These are phyloP conservation scores for Umbilicaria muhlenbergii DNA, from an alignment of 495 filamentous ascomycete species.

Conservation along the genomic window DNA sequence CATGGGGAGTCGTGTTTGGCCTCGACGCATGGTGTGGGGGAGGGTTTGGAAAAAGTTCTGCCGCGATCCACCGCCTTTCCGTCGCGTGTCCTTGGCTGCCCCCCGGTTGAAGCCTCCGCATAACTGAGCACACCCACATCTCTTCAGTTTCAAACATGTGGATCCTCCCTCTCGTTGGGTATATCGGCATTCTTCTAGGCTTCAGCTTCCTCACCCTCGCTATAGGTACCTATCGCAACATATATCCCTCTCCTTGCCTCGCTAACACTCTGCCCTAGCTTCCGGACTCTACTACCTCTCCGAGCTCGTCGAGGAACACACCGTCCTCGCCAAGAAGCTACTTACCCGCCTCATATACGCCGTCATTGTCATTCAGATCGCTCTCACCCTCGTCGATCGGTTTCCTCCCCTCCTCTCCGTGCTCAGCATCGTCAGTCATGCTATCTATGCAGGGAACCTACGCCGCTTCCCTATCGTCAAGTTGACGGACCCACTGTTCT, in stretches of 20 bases:
- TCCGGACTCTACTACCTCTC: slow-evolving; percentile 97
- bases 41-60: no score
- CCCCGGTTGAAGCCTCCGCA: no score
- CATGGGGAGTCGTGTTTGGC: no score
- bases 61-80: no score
- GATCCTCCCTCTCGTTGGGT: slow-evolving; percentile 82
- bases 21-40: no score
- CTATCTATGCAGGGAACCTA: slow-evolving; percentile 81
- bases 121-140: slow-evolving; percentile 40
- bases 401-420: slow-evolving; percentile 62
- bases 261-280: slow-evolving; percentile 31
- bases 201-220: slow-evolving; percentile 88
- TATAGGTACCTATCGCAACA: slow-evolving; percentile 45
- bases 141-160: slow-evolving; percentile 73
- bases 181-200: slow-evolving; percentile 70
- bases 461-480: slow-evolving; percentile 78
- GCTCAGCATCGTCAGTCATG: slow-evolving; percentile 67
- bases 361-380: slow-evolving; percentile 57
- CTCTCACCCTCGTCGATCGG: slow-evolving; percentile 66
- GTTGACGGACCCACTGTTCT: slow-evolving; percentile 74
- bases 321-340: slow-evolving; percentile 73
- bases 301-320: slow-evolving; percentile 95
- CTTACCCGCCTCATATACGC: slow-evolving; percentile 73
- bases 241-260: slow-evolving; percentile 7
- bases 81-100: no score